A percentile compares a stretch with the other conserved stretches of the same genome.
These are phyloP conservation scores for Protomyces inouyei DNA, from an alignment of 1,139 yeast species.

Conservation along the genomic window DNA sequence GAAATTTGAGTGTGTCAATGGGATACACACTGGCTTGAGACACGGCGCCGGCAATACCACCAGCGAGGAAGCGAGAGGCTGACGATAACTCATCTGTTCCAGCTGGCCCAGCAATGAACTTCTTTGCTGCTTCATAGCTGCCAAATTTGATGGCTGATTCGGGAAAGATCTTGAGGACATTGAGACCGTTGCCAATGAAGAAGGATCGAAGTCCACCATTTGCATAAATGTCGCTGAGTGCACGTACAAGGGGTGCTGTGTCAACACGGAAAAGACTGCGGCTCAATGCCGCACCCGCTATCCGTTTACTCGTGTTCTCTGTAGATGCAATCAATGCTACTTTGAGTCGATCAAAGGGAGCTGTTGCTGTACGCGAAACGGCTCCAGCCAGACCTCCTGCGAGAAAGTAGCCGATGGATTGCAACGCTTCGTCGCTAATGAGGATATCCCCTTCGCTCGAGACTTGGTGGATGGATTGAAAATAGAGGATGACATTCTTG, in stretches of 20 bases:
- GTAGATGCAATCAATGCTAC: constrained; percentile 91
- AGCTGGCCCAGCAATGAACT: constrained; percentile 67
- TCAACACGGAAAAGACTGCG: constrained; percentile 41
- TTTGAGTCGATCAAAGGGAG: constrained; percentile 91
- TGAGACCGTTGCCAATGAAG: constrained; percentile 91
- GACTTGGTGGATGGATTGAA: constrained; percentile 74
- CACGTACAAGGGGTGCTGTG: constrained; percentile 55
- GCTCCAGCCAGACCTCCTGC: constrained; percentile 98
- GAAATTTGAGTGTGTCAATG: constrained; percentile 72
- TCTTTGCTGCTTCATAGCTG: constrained; percentile 81
- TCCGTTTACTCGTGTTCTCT: constrained; percentile 42
- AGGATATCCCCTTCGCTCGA: constrained; percentile 91
- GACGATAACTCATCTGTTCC: constrained; percentile 76
- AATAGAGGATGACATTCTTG: constrained; percentile 76
- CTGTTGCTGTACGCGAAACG: constrained; percentile 93
- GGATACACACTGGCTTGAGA: constrained; percentile 93
- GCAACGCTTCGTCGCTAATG: constrained; percentile 66
- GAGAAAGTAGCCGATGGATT: constrained; percentile 81
- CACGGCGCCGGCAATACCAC: constrained; percentile 92
- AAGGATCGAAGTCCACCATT: constrained; percentile 86
- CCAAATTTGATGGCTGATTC: constrained; percentile 98
- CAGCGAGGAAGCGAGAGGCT: constrained; percentile 77
- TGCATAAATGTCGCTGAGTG: constrained; percentile 73
- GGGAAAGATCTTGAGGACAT: constrained; percentile 90
- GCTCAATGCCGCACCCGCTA: constrained; percentile 30